These are phyloP conservation scores for Talaromyces wortmannii DNA, from an alignment of 495 filamentous ascomycete genomes.

Conservation along the genomic window DNA sequence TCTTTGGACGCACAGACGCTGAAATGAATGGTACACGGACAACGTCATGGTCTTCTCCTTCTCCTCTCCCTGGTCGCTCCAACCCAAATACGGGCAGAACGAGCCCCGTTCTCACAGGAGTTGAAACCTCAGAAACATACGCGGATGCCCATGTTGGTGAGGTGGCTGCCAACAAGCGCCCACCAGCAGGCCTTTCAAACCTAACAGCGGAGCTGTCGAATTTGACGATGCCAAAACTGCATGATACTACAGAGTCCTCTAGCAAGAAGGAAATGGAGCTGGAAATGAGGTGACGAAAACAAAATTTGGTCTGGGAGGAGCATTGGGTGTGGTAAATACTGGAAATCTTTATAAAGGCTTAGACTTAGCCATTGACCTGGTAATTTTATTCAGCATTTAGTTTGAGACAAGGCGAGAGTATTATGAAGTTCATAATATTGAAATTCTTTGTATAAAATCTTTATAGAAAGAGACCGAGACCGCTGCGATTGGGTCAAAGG, in stretches of 20 bases:
- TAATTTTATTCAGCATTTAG: neutral
- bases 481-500: too few relatives aligned
- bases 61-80: constrained; percentile 5
- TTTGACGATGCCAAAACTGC: constrained; percentile 25
- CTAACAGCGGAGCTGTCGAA: constrained; percentile 36
- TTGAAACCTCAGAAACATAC: constrained; percentile 26
- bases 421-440: too few relatives aligned
- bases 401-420: too few relatives aligned
- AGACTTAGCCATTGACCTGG: neutral
- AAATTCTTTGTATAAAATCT: too few relatives aligned
- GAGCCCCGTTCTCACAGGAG: constrained; percentile 33
- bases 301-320: neutral
- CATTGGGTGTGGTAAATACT: neutral
- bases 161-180: constrained; percentile 16
- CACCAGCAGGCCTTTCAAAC: constrained; percentile 22
- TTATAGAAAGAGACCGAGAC: neutral
- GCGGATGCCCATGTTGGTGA: constrained; percentile 25
- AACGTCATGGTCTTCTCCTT: constrained; percentile 8
- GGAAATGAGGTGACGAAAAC: constrained; percentile 33
- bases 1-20: constrained; percentile 74
- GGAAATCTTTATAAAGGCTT: neutral
- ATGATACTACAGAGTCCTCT: constrained; percentile 10
- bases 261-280: constrained; percentile 33
- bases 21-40: constrained; percentile 79
- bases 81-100: constrained; percentile 10